phyloP scores from a whole-genome alignment of 1,139 yeast species.

The Scheffersomyces titani region DNA sequence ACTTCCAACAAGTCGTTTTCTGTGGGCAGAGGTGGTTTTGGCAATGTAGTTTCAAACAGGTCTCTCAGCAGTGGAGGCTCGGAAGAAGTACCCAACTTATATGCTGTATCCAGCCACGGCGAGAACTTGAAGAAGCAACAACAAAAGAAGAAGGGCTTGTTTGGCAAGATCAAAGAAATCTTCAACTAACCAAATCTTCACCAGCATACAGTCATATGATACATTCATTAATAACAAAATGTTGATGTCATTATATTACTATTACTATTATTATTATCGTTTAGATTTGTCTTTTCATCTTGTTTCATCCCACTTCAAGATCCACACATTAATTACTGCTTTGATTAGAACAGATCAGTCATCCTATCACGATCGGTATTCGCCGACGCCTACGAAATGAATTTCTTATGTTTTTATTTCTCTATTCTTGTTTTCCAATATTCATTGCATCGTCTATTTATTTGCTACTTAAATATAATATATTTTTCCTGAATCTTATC shows the following conservation, averaged over 20 bases:
- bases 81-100: slow-evolving; percentile 11
- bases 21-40: slow-evolving; percentile 53
- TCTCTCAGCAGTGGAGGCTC: slow-evolving; percentile 11
- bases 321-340: background rate
- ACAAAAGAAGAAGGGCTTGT: slow-evolving; percentile 27
- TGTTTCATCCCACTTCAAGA: background rate
- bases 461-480: slow-evolving; percentile 1
- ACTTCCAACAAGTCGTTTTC: slow-evolving; percentile 40
- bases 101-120: slow-evolving; percentile 17
- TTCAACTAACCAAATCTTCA: slow-evolving; percentile 16
- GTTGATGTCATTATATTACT: background rate
- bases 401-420: background rate
- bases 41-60: slow-evolving; percentile 39
- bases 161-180: slow-evolving; percentile 32
- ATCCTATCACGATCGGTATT: background rate
- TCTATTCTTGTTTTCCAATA: background rate
- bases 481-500: no score
- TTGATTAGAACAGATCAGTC: background rate
- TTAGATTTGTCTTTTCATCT: background rate
- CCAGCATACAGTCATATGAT: background rate
- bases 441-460: slow-evolving; percentile 1
- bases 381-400: background rate
- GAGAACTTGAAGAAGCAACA: slow-evolving; percentile 11
- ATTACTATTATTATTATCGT: background rate
- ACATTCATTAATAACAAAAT: slow-evolving; percentile 1